Evolutionary conservation across 805 yeast species (phyloP), one percentile per base, ranked within the genome.

Genomic region (Ogataea dorogensis): DNA sequence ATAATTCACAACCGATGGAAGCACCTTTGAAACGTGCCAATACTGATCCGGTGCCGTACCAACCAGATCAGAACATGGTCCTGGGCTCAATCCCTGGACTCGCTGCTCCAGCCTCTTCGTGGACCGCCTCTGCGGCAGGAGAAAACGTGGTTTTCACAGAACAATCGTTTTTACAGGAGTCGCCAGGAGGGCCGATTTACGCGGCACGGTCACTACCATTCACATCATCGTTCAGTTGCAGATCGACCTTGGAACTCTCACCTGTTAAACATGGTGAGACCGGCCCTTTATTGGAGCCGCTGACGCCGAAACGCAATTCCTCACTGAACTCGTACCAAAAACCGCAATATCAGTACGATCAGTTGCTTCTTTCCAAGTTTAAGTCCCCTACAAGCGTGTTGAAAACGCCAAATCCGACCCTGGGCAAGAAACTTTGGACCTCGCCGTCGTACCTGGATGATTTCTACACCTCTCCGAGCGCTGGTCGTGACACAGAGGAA

Each of bases 361-460:
- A 42, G 15, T 28, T 24, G 20, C 39, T 42, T 28, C 40, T 36
- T 16, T 27, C 43, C 46, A 42, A 56, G 35, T 61, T 56, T 40
- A 52, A 45, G 39, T 57, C 62, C 10, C 61, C 62, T 10, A 47
- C 48, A 16, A 49, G 42, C 23, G 28, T 49, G 16, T 28, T 46
- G 12, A 38, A 47, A 7, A 49, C 56, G 5, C 53, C 58, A 3
- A 32, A 48, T 6, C 36, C 47, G n/a, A 38, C 42, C 7, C 38
- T 44, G 4, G 58, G 70, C 53, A 70, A 68, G 45, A 76, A 70
- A 49, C 61, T 76, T 28, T 78, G 85, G 82, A 71, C 75, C 49
- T 77, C 84, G 14, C 86, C 86, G 10, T 70, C 79, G 2, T 77
- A 76, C 49, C 62, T 79, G 38, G 86, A 80, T 41, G 86, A 80